Evolutionary conservation across 2,329 filamentous ascomycete genomes (phyloP), one percentile per base, ranked within the genome.

Genomic region (Cordyceps javanica): DNA sequence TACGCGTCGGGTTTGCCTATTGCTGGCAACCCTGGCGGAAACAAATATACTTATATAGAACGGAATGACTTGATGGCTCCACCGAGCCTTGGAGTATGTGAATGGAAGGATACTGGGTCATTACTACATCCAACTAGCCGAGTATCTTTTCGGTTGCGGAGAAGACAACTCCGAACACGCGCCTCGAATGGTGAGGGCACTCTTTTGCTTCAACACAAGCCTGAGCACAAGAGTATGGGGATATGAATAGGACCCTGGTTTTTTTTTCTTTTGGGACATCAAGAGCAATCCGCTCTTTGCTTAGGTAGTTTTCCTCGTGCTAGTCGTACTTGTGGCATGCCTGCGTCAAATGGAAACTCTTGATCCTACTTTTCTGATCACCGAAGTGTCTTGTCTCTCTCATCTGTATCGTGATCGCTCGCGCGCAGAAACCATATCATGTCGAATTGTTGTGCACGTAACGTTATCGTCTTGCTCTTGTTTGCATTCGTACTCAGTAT

Each of bases 241-340:
- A 58, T 58, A 51, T 44, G 3, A 58, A 58, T 44, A 52, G 55
- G 55, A 58, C 55, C 38, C 48, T 57, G n/a, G 11, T 51, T 57
- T 56, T 56, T 56, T 42, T 58, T 51, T 36, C 13, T 50, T 57
- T 44, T 32, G 53, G 53, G 53, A 55, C 23, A 48, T 36, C 38
- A 39, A 28, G 19, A 34, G 48, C 48, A 19, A 21, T 39, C 25
- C 52, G 54, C 55, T 45, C 38, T 32, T 32, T 57, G 39, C 30
- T 46, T 58, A 52, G 55, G 46, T 58, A 58, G 55, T 58, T 23
- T 51, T 50, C 38, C 52, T 34, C 34, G 30, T 25, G 25, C 10
- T 52, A 50, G 38, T 41, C 8, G 28, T 28, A 34, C 48, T 9
- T 30, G 44, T 46, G 55, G 25, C 7, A 36, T 48, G 23, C 42